Conservation (phyloP, 257 asterid species). For the Striga asiatica region DNA sequence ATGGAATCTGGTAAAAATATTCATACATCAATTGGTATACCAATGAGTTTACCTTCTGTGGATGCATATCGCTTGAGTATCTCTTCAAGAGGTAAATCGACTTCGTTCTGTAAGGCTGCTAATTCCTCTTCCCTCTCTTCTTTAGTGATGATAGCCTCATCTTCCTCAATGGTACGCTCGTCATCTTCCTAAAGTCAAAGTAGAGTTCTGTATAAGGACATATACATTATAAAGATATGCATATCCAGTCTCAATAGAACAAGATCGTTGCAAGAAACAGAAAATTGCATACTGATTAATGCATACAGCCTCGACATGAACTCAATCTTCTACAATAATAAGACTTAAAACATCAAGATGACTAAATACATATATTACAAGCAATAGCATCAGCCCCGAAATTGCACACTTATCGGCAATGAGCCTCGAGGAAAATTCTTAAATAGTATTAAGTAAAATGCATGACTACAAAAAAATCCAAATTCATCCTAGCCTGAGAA, state of each 20-base stretch:
- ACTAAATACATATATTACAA: background rate
- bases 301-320: conserved; percentile 9
- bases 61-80: conserved; percentile 64
- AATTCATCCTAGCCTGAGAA: background rate
- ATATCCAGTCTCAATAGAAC: background rate
- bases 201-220: conserved; percentile 16
- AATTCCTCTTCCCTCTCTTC: conserved; percentile 96
- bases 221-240: background rate
- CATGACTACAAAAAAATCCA: background rate
- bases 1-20: background rate
- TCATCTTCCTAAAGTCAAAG: conserved; percentile 81
- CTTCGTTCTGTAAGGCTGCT: conserved; percentile 71
- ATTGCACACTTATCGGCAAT: conserved; percentile 1
- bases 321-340: background rate
- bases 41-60: conserved; percentile 45
- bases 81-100: conserved; percentile 80
- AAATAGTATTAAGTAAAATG: too few species aligned
- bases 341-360: background rate
- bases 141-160: conserved; percentile 79
- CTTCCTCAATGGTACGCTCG: conserved; percentile 93
- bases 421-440: conserved; percentile 1
- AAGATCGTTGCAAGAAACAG: background rate
- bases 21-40: background rate
- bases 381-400: conserved; percentile 2
- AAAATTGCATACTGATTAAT: conserved; percentile 1